phyloP scores from a whole-genome alignment of 2,329 filamentous ascomycete species.

The Macrophomina pseudophaseolina region DNA sequence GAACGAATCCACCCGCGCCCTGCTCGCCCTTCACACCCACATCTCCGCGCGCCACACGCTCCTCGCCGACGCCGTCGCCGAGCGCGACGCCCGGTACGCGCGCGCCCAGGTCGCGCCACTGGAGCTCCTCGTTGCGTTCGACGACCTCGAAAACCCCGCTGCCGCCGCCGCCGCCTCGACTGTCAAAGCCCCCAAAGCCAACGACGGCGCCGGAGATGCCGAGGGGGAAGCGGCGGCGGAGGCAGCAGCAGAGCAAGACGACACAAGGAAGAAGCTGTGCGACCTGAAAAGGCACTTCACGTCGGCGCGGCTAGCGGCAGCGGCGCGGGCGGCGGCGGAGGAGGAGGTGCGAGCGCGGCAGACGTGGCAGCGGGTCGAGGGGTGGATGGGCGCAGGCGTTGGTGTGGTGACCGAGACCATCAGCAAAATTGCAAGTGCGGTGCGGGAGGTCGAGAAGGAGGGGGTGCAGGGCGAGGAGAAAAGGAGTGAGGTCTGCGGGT shows the following conservation, averaged over 20 bases:
- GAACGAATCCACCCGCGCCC: slow-evolving; percentile 29
- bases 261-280: slow-evolving; percentile 40
- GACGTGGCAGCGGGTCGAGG: slow-evolving; percentile 47
- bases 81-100: slow-evolving; percentile 61
- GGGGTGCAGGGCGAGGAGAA: slow-evolving; percentile 28
- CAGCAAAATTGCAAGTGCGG: slow-evolving; percentile 51
- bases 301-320: slow-evolving; percentile 47
- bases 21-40: slow-evolving; percentile 49
- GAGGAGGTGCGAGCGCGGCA: slow-evolving; percentile 40
- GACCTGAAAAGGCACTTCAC: slow-evolving; percentile 41
- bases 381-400: slow-evolving; percentile 28
- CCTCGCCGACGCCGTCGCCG: slow-evolving; percentile 55
- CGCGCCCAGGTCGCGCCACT: slow-evolving; percentile 59
- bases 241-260: slow-evolving; percentile 36
- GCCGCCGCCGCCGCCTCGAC: slow-evolving; percentile 29
- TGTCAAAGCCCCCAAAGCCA: slow-evolving; percentile 33
- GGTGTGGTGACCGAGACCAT: slow-evolving; percentile 41
- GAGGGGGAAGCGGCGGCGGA: neutral
- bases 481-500: neutral
- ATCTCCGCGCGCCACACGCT: slow-evolving; percentile 57
- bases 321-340: slow-evolving; percentile 39
- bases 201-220: neutral
- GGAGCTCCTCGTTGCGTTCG: slow-evolving; percentile 60
- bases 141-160: slow-evolving; percentile 51
- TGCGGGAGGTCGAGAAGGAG: neutral